Conservation (phyloP, 177 flowering plant species). For the Tripterygium wilfordii region DNA sequence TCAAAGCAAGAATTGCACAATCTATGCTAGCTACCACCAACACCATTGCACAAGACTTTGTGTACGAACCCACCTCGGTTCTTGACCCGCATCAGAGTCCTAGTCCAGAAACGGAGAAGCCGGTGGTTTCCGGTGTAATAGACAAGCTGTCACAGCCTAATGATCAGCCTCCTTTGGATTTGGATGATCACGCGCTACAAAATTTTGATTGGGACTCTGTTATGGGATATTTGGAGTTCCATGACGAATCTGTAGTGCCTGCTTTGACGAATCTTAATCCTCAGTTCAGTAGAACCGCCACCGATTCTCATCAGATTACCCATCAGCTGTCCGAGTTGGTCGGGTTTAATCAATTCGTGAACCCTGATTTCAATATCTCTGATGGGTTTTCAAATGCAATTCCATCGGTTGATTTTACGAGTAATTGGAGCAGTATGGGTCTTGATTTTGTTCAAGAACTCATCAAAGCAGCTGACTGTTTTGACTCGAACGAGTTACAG, state of each 20-base stretch:
- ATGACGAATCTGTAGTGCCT: slow-evolving; percentile 35
- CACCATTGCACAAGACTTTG: no score
- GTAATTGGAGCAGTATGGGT: slow-evolving; percentile 20
- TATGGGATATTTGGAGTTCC: slow-evolving; percentile 45
- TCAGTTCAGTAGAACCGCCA: no score
- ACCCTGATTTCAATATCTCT: no score
- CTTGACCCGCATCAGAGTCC: slow-evolving; percentile 73
- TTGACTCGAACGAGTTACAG: slow-evolving; percentile 64
- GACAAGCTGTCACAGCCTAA: neutral
- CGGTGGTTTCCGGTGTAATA: no score
- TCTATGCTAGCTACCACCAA: no score
- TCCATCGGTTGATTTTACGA: neutral
- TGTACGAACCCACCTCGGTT: slow-evolving; percentile 79
- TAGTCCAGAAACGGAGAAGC: no score
- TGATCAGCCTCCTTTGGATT: slow-evolving; percentile 12
- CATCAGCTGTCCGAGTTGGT: neutral
- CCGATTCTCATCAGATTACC: no score
- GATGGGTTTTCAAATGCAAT: neutral
- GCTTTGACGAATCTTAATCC: no score
- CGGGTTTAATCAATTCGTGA: neutral
- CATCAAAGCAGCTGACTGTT: slow-evolving; percentile 59
- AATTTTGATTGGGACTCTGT: slow-evolving; percentile 64
- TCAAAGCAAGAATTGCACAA: no score
- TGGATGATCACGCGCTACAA: slow-evolving; percentile 43
- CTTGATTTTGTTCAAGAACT: slow-evolving; percentile 65